Percentiles rank a stretch among this genome's conserved stretches.
phyloP scores from a whole-genome alignment of 2,329 filamentous ascomycete species.

The Ramularia collo-cygni region DNA sequence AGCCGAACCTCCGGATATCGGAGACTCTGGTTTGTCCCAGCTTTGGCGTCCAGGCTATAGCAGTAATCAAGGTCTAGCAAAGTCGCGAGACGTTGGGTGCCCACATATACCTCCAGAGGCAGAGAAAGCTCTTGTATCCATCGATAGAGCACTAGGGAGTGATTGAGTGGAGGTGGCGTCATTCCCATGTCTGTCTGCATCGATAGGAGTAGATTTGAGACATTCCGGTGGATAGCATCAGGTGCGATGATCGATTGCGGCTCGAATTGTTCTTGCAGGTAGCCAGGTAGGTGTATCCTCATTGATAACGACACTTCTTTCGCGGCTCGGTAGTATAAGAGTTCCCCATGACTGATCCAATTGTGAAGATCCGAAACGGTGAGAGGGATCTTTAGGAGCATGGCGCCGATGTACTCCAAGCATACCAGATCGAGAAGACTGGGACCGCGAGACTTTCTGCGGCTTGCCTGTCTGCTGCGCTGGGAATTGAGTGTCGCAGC shows the following conservation, averaged over 20 bases:
- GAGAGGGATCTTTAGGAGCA: slow-evolving; percentile 71
- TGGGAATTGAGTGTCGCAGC: slow-evolving; percentile 25
- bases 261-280: slow-evolving; percentile 56
- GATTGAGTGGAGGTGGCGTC: slow-evolving; percentile 65
- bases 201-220: slow-evolving; percentile 56
- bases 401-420: slow-evolving; percentile 70
- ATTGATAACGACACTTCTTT: slow-evolving; percentile 56
- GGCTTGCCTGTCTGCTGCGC: slow-evolving; percentile 27
- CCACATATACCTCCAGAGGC: slow-evolving; percentile 62
- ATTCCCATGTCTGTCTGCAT: slow-evolving; percentile 65
- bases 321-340: slow-evolving; percentile 64
- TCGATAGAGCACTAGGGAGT: slow-evolving; percentile 59
- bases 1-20: slow-evolving; percentile 70
- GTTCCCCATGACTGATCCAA: slow-evolving; percentile 60
- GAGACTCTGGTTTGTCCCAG: slow-evolving; percentile 39
- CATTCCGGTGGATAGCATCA: slow-evolving; percentile 57
- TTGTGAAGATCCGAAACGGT: slow-evolving; percentile 62
- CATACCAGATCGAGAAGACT: slow-evolving; percentile 67
- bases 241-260: slow-evolving; percentile 40
- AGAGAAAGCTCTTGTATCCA: slow-evolving; percentile 66
- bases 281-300: slow-evolving; percentile 55
- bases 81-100: slow-evolving; percentile 51
- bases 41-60: slow-evolving; percentile 36
- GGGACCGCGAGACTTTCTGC: slow-evolving; percentile 47
- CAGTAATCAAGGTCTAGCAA: slow-evolving; percentile 49